Base-by-base conservation (phyloP, 495 filamentous ascomycete species). In the Penicillium dipodomyicola region DNA sequence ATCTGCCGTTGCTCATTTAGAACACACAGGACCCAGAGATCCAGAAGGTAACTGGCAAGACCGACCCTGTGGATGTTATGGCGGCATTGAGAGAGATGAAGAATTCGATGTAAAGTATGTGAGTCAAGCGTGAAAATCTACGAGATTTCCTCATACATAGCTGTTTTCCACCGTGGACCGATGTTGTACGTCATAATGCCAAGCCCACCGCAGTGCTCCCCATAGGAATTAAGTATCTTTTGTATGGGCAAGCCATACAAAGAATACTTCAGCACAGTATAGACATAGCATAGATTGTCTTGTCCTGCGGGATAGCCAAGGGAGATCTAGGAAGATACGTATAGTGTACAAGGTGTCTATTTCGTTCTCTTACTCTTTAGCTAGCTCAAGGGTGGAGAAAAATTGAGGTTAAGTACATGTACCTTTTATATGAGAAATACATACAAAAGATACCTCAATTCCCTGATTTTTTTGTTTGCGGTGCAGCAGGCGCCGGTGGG, bases 71-170 rank as follows among this genome's bases (percentile, higher is more conserved):
- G 3, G 87, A 90, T 20, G 91, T 97, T 8, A 96, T 98, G 88
- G 82, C 78, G 23, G 84, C 86, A 57, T 73, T 98, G 60, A 77
- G 94, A 57, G 90, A 95, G 67, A 88, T 96, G 89, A 98, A 98
- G 83, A 96, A 97, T 68, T 83, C 78, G 60, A 75, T 77, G 73
- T 78, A 70, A 58, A 57, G 39, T 37, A 49, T 22, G 22, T 1
- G 3, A 29, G 9, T 2, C 4, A 37, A 25, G 41, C 42, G 42
- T 35, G 10, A 12, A 17, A 46, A 23, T 47, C 29, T 22, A 54
- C 2, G 15, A 37, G 6, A 29, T 29, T 12, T 9, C 12, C 19
- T 25, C 5, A 25, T 25, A 25, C 23, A 25, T 25, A 25, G 23
- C 23, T 25, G 23, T 25, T 15, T 37, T 14, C 14, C 14, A 14